phyloP scores from a whole-genome alignment of 2,329 filamentous ascomycete genomes.

The Phoma sp. region DNA sequence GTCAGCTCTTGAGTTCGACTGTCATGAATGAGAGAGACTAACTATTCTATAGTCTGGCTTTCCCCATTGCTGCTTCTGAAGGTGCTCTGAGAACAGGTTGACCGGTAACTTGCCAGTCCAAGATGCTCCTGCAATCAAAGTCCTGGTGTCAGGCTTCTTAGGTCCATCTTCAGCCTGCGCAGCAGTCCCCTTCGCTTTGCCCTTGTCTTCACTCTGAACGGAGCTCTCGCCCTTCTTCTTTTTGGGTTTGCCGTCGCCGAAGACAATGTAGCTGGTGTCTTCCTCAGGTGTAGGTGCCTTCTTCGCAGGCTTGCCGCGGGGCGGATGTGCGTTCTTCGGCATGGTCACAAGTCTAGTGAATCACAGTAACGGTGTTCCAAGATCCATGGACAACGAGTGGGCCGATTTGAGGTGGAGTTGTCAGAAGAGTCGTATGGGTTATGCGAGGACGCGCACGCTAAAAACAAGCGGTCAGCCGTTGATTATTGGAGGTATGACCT shows the following conservation, averaged over 20 bases:
- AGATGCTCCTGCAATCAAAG: slow-evolving; percentile 90
- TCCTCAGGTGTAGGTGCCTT: slow-evolving; percentile 54
- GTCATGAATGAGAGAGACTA: slow-evolving; percentile 17
- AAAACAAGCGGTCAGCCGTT: slow-evolving; percentile 25
- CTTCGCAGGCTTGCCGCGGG: slow-evolving; percentile 50
- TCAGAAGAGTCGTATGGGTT: slow-evolving; percentile 13
- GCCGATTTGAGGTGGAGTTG: background rate
- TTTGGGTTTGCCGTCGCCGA: slow-evolving; percentile 54
- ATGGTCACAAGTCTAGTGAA: slow-evolving; percentile 36
- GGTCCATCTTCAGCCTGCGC: slow-evolving; percentile 49
- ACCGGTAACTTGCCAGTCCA: slow-evolving; percentile 98
- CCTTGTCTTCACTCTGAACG: slow-evolving; percentile 32
- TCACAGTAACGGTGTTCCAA: slow-evolving; percentile 1
- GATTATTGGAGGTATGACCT: background rate
- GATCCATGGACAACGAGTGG: slow-evolving; percentile 17
- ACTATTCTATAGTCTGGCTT: slow-evolving; percentile 90
- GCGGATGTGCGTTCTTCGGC: slow-evolving; percentile 60
- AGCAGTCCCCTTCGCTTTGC: slow-evolving; percentile 42
- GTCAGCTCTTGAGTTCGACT: slow-evolving; percentile 13
- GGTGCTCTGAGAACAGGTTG: slow-evolving; percentile 91
- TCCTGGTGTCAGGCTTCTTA: slow-evolving; percentile 70
- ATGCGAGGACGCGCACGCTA: slow-evolving; percentile 26
- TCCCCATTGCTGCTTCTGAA: slow-evolving; percentile 94
- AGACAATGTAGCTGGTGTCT: slow-evolving; percentile 59
- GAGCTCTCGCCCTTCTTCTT: slow-evolving; percentile 49